A percentile compares a stretch with the other conserved stretches of the same genome.
Evolutionary conservation across 176 grass and related monocot genomes (phyloP).

Genomic region (Cocos nucifera): DNA sequence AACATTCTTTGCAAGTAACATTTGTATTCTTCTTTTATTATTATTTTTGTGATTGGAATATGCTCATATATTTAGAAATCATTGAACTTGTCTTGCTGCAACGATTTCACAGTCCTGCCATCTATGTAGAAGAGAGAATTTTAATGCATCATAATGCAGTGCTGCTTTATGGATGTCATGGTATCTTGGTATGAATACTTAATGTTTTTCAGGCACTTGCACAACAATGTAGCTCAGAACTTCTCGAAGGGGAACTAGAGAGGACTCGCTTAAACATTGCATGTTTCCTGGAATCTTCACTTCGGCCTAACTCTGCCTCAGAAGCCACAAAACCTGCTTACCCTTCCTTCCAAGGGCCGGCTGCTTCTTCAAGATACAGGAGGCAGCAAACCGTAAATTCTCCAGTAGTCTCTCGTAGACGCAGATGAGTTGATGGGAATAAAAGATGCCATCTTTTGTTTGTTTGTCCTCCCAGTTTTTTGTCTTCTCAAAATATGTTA

Average conservation of each 20-base stretch:
- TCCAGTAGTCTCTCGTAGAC: constrained; percentile 60
- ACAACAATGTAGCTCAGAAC: constrained; percentile 67
- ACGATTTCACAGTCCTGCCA: no score
- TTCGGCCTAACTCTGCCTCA: constrained; percentile 27
- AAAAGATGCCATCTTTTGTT: not conserved
- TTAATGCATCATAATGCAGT: no score
- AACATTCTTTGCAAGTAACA: no score
- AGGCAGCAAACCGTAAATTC: constrained; percentile 57
- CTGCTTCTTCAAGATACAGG: constrained; percentile 67
- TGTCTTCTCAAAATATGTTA: constrained; percentile 20
- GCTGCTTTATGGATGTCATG: no score
- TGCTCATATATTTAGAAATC: no score
- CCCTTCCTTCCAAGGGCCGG: constrained; percentile 23
- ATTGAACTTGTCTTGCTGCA: no score
- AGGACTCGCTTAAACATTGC: constrained; percentile 85
- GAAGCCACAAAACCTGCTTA: constrained; percentile 31
- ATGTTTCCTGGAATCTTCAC: constrained; percentile 75
- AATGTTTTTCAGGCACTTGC: constrained; percentile 38
- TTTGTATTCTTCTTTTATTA: no score
- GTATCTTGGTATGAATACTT: no score
- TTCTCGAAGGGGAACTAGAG: constrained; percentile 81
- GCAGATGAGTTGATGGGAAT: constrained; percentile 35
- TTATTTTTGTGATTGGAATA: no score
- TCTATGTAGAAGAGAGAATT: no score
- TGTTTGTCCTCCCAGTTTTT: constrained; percentile 3